Base-by-base conservation (phyloP, 805 yeast genomes). In the Ogataea zsoltii region DNA sequence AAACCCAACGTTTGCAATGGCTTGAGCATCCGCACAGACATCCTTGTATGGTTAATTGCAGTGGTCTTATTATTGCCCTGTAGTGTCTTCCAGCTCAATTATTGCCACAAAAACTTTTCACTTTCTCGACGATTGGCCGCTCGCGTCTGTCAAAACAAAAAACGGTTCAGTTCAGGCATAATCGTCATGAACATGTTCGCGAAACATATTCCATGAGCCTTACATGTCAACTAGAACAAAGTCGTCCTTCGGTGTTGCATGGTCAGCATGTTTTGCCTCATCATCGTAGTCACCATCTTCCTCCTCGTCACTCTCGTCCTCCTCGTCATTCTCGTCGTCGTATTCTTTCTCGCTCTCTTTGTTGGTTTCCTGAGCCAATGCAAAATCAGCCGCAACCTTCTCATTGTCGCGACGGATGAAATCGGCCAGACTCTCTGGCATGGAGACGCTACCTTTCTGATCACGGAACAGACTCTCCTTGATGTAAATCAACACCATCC, bases 401-500 rank as follows among this genome's bases (percentile, higher is more conserved):
- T 36, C 48, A 40, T 64, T 63, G 41, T 71, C 76, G 31, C 53
- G 59, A 2, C 48, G 44, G 6, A 70, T 42, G 40, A 72, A 72
- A 2, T 54, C 57, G 26, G 46, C 42, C 14, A 70, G 54, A 10
- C 60, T 50, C 2, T 46, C 42, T 28, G 67, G 63, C 10, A 65
- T 38, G 3, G 48, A 46, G 2, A 25, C 41, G 1, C 39, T 34
- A 0, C 47, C 46, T 1, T 45, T 34, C 1, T 21, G 25, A 21
- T 46, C 43, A 2, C 40, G 35, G 26, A 66, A 60, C 1, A 50
- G 57, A 4, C 66, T 53, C 26, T 63, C 47, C 35, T 48, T 65
- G 3, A 62, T 72, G 49, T 69, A 71, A 0, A 66, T 42, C 33
- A 72, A 46, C 2, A 66, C 61, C 48, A 71, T 53, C 0, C 72